phyloP scores from a whole-genome alignment of 2,329 filamentous ascomycete genomes.

The Diaporthe australafricana region DNA sequence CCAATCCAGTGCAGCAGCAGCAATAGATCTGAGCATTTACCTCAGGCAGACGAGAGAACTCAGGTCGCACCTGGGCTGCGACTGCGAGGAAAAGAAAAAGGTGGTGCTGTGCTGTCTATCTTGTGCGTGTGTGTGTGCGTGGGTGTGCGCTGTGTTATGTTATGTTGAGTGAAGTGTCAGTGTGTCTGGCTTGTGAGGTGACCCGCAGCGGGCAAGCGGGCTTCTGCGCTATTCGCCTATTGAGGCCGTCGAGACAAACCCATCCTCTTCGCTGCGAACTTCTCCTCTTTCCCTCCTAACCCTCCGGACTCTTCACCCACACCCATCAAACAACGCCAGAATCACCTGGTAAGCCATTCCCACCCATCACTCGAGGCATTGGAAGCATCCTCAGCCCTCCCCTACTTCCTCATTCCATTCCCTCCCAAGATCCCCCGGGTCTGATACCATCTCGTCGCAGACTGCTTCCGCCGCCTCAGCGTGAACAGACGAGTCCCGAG shows the following conservation, averaged over 20 bases:
- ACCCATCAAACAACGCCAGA: constrained; percentile 44
- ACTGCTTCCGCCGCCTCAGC: constrained; percentile 38
- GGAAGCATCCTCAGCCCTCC: constrained; percentile 19
- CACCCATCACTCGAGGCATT: constrained; percentile 30
- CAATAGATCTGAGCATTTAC: not conserved
- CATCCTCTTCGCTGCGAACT: constrained; percentile 45
- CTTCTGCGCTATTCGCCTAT: constrained; percentile 39
- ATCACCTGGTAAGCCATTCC: constrained; percentile 43
- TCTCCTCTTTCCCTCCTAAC: constrained; percentile 47
- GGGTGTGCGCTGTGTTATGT: constrained; percentile 24
- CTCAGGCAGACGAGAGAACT: not conserved
- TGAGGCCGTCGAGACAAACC: constrained; percentile 41
- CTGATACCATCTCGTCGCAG: constrained; percentile 41
- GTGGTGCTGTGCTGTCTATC: not conserved
- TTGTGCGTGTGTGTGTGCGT: constrained; percentile 9
- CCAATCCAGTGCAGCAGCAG: constrained; percentile 10
- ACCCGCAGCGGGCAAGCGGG: constrained; percentile 39
- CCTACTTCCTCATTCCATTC: constrained; percentile 28
- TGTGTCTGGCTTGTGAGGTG: constrained; percentile 35
- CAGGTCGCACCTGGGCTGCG: constrained; percentile 6
- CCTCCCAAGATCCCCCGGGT: constrained; percentile 23
- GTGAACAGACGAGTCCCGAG: constrained; percentile 41
- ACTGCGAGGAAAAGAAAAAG: not conserved
- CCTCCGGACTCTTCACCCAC: constrained; percentile 44
- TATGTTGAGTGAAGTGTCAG: constrained; percentile 32